Percentiles rank a stretch among this genome's conserved stretches.
phyloP scores from a whole-genome alignment of 805 yeast species.

The Spathaspora arborariae region DNA sequence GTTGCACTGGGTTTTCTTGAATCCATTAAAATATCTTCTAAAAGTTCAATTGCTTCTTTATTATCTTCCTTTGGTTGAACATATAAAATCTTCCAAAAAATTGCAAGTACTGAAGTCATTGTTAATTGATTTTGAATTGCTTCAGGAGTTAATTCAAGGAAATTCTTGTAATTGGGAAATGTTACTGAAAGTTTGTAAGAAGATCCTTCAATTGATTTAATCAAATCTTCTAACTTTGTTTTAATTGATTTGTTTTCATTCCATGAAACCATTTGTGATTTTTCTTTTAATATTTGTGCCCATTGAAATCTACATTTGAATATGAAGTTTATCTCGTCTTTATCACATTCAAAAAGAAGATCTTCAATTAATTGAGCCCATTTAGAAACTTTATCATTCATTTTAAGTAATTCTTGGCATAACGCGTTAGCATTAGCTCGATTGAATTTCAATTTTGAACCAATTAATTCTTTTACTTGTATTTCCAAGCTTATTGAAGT shows the following conservation, averaged over 20 bases:
- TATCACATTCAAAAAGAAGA: conserved; percentile 9
- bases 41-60: conserved; percentile 31
- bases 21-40: conserved; percentile 46
- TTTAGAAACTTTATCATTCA: conserved; percentile 40
- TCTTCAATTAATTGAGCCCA: conserved; percentile 46
- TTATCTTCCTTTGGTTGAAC: conserved; percentile 24
- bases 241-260: conserved; percentile 25
- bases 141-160: conserved; percentile 51
- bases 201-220: conserved; percentile 8
- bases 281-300: conserved; percentile 29
- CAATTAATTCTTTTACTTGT: conserved; percentile 17
- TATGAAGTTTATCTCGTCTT: conserved; percentile 4
- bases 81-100: conserved; percentile 53
- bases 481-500: conserved; percentile 29
- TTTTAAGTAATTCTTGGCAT: conserved; percentile 32
- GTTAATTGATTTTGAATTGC: conserved; percentile 61
- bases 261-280: conserved; percentile 26
- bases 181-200: conserved; percentile 24
- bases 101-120: conserved; percentile 64
- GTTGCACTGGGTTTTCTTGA: not conserved
- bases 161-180: conserved; percentile 55
- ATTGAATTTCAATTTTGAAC: conserved; percentile 16
- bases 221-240: conserved; percentile 16
- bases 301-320: conserved; percentile 24
- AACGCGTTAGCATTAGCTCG: conserved; percentile 30